phyloP scores from a whole-genome alignment of 345 rosid genomes.

The Sisymbrium irio region DNA sequence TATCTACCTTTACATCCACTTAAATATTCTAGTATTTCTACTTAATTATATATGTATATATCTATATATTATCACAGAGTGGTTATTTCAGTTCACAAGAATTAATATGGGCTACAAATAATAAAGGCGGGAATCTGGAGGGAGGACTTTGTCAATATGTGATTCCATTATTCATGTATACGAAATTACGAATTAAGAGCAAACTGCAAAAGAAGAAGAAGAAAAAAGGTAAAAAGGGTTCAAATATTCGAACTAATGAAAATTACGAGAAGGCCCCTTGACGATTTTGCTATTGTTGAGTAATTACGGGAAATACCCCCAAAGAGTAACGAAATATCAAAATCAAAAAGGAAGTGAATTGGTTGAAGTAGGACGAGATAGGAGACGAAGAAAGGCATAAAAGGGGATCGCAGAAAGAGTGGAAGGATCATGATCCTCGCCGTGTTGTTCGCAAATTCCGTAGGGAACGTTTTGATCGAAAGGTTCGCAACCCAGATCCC shows the following conservation, averaged over 20 bases:
- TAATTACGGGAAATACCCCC: not conserved
- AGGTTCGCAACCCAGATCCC: conserved; percentile 42
- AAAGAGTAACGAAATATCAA: not conserved
- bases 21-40: not conserved
- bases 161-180: too few relatives aligned
- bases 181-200: too few relatives aligned
- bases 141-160: not conserved
- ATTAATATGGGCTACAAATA: not conserved
- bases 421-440: conserved; percentile 58
- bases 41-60: not conserved
- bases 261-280: conserved; percentile 1
- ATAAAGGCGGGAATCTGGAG: not conserved
- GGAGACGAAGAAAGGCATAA: not conserved
- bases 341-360: not conserved
- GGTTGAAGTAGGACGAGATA: not conserved
- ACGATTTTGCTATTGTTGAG: not conserved
- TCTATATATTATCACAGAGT: too few relatives aligned
- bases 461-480: conserved; percentile 69
- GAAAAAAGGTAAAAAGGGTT: not conserved
- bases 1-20: not conserved
- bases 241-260: not conserved
- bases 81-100: not conserved
- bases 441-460: conserved; percentile 60
- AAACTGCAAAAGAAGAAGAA: too few relatives aligned
- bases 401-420: not conserved